These are phyloP conservation scores for Violaceomyces palustris DNA, from an alignment of 1,284 basidiomycete species.

Conservation along the genomic window DNA sequence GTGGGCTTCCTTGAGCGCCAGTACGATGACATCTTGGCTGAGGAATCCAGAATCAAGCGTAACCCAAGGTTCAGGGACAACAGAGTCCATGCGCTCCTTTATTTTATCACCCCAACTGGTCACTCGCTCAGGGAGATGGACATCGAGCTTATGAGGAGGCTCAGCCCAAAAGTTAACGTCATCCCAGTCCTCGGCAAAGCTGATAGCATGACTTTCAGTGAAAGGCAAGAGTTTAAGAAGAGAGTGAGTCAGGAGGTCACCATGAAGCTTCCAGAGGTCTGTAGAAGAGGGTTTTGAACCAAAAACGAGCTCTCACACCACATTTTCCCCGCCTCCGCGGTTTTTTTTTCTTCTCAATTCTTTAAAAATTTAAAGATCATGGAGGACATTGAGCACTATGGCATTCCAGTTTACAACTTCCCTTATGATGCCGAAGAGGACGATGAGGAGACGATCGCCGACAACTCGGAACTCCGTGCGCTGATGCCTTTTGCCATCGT, in stretches of 20 bases:
- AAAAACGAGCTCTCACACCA: too few relatives aligned
- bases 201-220: slow-evolving; percentile 71
- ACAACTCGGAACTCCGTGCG: slow-evolving; percentile 63
- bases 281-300: too few relatives aligned
- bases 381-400: slow-evolving; percentile 99
- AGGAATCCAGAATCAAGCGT: slow-evolving; percentile 98
- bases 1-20: slow-evolving; percentile 94
- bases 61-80: slow-evolving; percentile 99
- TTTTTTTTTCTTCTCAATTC: too few relatives aligned
- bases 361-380: too few relatives aligned
- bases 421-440: slow-evolving; percentile 97
- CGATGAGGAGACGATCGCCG: slow-evolving; percentile 96
- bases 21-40: slow-evolving; percentile 97
- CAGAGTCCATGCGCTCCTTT: slow-evolving; percentile 78
- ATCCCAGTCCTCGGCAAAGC: slow-evolving; percentile 98
- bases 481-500: slow-evolving; percentile 84
- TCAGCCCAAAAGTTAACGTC: slow-evolving; percentile 71
- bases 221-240: slow-evolving; percentile 81
- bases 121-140: slow-evolving; percentile 93
- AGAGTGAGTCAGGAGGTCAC: slow-evolving; percentile 68
- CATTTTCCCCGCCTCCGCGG: too few relatives aligned
- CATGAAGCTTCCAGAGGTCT: too few relatives aligned
- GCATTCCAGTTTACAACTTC: slow-evolving; percentile 99
- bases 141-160: slow-evolving; percentile 61
- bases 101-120: slow-evolving; percentile 94